A percentile compares a stretch with the other conserved stretches of the same genome.
phyloP scores from a whole-genome alignment of 1,284 basidiomycete genomes.

The Ceratobasidium sp. region DNA sequence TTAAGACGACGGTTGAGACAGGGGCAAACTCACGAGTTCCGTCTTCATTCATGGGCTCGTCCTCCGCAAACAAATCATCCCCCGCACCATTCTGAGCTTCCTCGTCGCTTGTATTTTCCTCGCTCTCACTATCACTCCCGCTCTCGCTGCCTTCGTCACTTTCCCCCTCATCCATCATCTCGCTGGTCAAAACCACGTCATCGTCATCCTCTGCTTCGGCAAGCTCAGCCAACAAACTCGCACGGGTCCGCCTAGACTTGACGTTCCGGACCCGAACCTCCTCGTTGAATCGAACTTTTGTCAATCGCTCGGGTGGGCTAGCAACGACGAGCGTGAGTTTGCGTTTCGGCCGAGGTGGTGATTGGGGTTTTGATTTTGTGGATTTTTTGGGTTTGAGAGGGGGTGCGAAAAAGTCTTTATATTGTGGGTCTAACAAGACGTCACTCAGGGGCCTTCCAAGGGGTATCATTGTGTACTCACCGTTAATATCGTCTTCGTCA shows the following conservation, averaged over 20 bases:
- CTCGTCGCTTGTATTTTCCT: conserved; percentile 52
- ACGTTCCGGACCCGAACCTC: conserved; percentile 83
- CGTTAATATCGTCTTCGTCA: conserved; percentile 57
- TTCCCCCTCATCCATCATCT: conserved; percentile 47
- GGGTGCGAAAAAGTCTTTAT: conserved; percentile 79
- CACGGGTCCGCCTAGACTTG: conserved; percentile 66
- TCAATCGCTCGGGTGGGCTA: conserved; percentile 49
- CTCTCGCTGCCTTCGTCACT: conserved; percentile 51
- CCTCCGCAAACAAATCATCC: conserved; percentile 75
- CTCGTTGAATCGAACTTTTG: conserved; percentile 78
- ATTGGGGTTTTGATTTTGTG: conserved; percentile 41
- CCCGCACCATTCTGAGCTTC: conserved; percentile 59
- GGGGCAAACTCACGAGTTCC: not conserved
- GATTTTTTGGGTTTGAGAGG: conserved; percentile 50
- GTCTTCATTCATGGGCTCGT: conserved; percentile 56
- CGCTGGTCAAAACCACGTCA: conserved; percentile 54
- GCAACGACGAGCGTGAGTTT: conserved; percentile 47
- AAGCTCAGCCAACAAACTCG: conserved; percentile 45
- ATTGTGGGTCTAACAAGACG: conserved; percentile 64
- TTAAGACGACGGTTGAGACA: not conserved
- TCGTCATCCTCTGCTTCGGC: conserved; percentile 55
- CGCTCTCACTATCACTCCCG: conserved; percentile 50
- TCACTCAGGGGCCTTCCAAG: conserved; percentile 3
- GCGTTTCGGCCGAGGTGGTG: conserved; percentile 44
- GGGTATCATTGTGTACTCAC: conserved; percentile 6